Conservation (phyloP, 352 stramenopile species). For the Aphanomyces cochlioides region DNA sequence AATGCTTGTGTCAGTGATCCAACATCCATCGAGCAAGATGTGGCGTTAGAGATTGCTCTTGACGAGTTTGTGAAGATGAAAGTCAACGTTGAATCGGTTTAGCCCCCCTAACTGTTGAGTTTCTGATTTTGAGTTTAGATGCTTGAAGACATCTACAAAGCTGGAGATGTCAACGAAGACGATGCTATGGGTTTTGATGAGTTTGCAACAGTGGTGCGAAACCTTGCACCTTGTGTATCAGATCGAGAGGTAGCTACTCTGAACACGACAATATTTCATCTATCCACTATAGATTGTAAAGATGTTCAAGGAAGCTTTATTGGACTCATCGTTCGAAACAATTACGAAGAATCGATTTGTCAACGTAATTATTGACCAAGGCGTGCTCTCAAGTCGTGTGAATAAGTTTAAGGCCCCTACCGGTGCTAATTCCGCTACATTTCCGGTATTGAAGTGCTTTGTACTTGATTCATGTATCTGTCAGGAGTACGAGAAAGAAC, state of each 20-base stretch:
- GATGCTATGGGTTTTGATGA: slow-evolving; percentile 69
- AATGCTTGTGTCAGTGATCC: slow-evolving; percentile 43
- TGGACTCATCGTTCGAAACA: slow-evolving; percentile 9
- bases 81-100: slow-evolving; percentile 40
- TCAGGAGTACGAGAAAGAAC: slow-evolving; percentile 67
- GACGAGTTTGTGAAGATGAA: slow-evolving; percentile 57
- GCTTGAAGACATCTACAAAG: slow-evolving; percentile 61
- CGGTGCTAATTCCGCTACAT: not conserved
- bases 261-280: slow-evolving; percentile 52
- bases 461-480: not conserved
- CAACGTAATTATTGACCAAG: slow-evolving; percentile 31
- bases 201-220: slow-evolving; percentile 57
- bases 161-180: slow-evolving; percentile 63
- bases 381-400: slow-evolving; percentile 30
- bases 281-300: slow-evolving; percentile 52
- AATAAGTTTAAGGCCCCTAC: slow-evolving; percentile 32
- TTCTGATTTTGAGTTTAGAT: slow-evolving; percentile 39
- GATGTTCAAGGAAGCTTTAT: slow-evolving; percentile 26
- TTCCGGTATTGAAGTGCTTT: slow-evolving; percentile 6
- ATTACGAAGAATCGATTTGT: slow-evolving; percentile 22
- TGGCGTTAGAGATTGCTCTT: slow-evolving; percentile 53
- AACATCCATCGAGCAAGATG: slow-evolving; percentile 60
- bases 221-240: slow-evolving; percentile 50
- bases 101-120: no score
- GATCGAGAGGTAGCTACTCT: slow-evolving; percentile 50